Base-by-base conservation (phyloP, 495 filamentous ascomycete species). In the Talaromyces proteolyticus region DNA sequence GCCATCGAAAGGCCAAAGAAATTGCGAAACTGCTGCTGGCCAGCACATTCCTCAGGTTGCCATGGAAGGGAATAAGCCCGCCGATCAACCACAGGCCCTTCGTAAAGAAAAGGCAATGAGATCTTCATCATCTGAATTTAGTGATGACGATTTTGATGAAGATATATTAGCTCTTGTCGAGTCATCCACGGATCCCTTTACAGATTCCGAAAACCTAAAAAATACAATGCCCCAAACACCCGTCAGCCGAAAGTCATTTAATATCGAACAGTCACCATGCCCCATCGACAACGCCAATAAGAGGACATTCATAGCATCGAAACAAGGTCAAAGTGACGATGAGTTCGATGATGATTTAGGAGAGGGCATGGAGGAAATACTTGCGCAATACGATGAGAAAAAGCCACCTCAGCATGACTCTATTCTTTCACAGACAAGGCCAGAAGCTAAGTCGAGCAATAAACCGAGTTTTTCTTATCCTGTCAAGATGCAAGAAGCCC, bases 81-180 rank as follows among this genome's bases (percentile, higher is more conserved):
- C 50, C 12, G 44, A 55, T 23, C 43, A 20, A 29, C 38, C 11
- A 42, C 23, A 52, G 41, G 58, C 50, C 5, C 40, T 42, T n/a
- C 44, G 10, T 6, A 49, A 25, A 8, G 6, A 19, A n/a, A 36
- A 49, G 17, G 40, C 37, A 12, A 5, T 19, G 10, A 47, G 37
- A 56, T 68, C 60, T 40, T 65, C 65, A 3, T 79, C 76, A 10
- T 82, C 79, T 14, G 77, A 84, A 21, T 83, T 78, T 61, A 83
- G 74, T 46, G 82, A 81, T 49, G 83, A 78, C 46, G 78, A 81
- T 55, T 66, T 85, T 18, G 78, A 78, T 56, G 62, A 76, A 29
- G 73, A 72, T 40, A 68, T 82, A 42, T 52, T 84, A 42, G 76
- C 80, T 46, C 55, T 71, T 22, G 67, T 67, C 10, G 67, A 76